These are phyloP conservation scores for Cercospora berteroae DNA, from an alignment of 2,329 filamentous ascomycete genomes.

Conservation along the genomic window DNA sequence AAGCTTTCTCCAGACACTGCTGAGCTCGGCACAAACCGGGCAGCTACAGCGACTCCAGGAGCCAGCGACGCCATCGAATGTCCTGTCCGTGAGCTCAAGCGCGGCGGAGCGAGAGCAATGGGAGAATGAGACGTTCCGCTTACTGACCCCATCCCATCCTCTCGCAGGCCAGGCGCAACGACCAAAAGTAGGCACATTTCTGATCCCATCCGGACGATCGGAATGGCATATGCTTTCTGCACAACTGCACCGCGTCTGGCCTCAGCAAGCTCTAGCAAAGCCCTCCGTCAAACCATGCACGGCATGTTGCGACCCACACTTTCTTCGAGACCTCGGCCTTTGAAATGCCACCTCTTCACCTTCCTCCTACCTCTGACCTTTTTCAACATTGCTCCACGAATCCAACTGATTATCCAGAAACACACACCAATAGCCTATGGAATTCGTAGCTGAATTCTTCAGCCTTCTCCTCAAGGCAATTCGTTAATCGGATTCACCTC, in stretches of 20 bases:
- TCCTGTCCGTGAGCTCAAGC: background rate
- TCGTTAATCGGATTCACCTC: slow-evolving; percentile 2
- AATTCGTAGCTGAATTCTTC: slow-evolving; percentile 19
- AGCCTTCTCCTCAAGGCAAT: slow-evolving; percentile 20
- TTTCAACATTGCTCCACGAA: background rate
- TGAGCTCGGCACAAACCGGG: background rate
- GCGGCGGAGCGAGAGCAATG: background rate
- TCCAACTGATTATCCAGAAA: background rate
- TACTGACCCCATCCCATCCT: background rate
- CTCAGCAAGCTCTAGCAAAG: background rate
- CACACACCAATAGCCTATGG: slow-evolving; percentile 9
- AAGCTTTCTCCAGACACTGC: background rate
- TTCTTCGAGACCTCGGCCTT: slow-evolving; percentile 17
- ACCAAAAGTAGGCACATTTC: background rate
- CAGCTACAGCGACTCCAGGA: background rate
- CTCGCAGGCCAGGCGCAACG: background rate
- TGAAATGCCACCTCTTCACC: background rate
- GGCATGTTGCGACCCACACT: slow-evolving; percentile 1
- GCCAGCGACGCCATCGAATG: background rate
- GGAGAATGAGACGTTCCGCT: background rate
- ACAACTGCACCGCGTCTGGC: background rate
- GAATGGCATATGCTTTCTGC: background rate
- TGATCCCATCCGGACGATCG: slow-evolving; percentile 8
- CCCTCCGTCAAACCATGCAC: background rate
- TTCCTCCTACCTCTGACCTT: background rate